phyloP scores from a whole-genome alignment of 148 eudicot genomes.

The Suaeda aralocaspica region DNA sequence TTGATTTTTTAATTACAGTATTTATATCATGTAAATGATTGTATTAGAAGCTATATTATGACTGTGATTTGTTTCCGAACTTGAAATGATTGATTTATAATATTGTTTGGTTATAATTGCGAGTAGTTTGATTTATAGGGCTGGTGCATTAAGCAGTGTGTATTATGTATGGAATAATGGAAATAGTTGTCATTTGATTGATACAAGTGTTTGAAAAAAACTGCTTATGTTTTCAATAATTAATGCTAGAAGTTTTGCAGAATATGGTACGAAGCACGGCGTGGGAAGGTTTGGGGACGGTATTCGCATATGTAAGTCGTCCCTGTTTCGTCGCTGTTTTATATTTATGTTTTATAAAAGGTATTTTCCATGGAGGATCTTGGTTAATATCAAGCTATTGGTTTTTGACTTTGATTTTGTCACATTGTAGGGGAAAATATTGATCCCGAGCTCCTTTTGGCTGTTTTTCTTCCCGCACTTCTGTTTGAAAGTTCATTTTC shows the following conservation, averaged over 20 bases:
- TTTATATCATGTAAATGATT: too few relatives aligned
- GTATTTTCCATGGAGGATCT: neutral
- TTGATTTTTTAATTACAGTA: too few relatives aligned
- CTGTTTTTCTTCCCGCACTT: conserved; percentile 97
- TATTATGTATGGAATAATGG: too few relatives aligned
- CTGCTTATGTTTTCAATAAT: conserved; percentile 5
- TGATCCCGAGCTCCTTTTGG: conserved; percentile 87
- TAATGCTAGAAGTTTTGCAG: conserved; percentile 42
- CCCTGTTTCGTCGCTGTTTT: too few relatives aligned
- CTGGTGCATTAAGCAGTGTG: too few relatives aligned
- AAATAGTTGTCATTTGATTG: neutral
- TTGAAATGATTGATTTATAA: too few relatives aligned
- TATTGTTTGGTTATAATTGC: too few relatives aligned
- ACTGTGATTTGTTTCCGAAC: too few relatives aligned
- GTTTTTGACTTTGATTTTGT: conserved; percentile 7
- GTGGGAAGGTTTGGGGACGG: conserved; percentile 88
- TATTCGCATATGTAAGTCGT: conserved; percentile 86
- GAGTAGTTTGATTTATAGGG: too few relatives aligned
- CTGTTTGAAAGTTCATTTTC: conserved; percentile 93
- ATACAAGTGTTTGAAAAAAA: neutral
- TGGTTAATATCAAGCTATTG: neutral
- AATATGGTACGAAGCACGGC: conserved; percentile 78
- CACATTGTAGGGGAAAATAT: conserved; percentile 74
- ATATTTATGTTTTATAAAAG: neutral
- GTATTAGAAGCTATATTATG: too few relatives aligned